phyloP scores from a whole-genome alignment of 2,329 filamentous ascomycete species.

The Fusarium floridanum region DNA sequence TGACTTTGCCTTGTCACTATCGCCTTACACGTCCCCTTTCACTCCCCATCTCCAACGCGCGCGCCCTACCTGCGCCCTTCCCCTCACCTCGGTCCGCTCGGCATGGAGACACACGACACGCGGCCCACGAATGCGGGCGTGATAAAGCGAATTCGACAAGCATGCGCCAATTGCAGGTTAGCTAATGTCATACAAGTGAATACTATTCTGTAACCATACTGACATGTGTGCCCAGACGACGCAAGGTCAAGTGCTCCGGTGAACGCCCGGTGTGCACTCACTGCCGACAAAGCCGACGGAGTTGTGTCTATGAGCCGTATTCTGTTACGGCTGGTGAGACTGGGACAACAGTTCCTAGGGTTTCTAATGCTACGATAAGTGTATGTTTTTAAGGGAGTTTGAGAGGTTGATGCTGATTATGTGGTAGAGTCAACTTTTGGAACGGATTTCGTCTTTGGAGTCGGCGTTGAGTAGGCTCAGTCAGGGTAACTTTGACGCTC shows the following conservation, averaged over 20 bases:
- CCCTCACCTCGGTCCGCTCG: constrained; percentile 3
- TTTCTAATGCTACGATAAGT: not conserved
- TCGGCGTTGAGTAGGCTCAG: constrained; percentile 10
- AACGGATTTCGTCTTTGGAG: constrained; percentile 16
- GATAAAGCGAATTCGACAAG: constrained; percentile 33
- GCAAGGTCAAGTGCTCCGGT: constrained; percentile 34
- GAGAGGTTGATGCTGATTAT: not conserved
- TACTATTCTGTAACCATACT: not conserved
- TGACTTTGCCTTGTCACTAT: not conserved
- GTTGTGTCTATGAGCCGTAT: constrained; percentile 20
- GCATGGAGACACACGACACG: constrained; percentile 1
- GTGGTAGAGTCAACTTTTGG: constrained; percentile 3
- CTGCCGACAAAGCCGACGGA: constrained; percentile 23
- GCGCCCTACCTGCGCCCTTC: not conserved
- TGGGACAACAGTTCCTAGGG: not conserved
- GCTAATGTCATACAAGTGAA: not conserved
- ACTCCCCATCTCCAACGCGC: not conserved
- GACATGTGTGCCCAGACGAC: constrained; percentile 7
- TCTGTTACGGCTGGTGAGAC: constrained; percentile 4
- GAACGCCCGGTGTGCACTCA: constrained; percentile 26
- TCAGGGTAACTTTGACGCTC: constrained; percentile 7
- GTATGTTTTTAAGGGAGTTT: not conserved
- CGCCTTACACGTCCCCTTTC: not conserved
- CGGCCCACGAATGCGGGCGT: constrained; percentile 14
- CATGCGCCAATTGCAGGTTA: constrained; percentile 31